Evolutionary conservation across 140 eudicot species (phyloP), one percentile per base, ranked within the genome.

Genomic region (Stevia rebaudiana): DNA sequence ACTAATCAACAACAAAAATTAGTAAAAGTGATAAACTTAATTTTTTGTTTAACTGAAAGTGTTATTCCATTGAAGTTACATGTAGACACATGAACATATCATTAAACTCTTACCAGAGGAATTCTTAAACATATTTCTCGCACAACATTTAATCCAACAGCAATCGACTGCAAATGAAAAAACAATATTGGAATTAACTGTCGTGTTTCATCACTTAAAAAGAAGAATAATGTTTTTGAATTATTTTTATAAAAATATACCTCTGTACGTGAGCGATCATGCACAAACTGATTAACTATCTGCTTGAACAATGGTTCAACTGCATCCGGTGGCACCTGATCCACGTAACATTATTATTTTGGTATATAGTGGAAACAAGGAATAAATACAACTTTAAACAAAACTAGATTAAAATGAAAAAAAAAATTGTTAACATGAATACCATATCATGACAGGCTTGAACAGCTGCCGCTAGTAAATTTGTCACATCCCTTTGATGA

Each of bases 371-470:
- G 15, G 39, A 48, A 6, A 31, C 15, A 22, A 15, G 8, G 1
- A 41, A 40, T 25, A 28, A 18, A 31, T 4, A 41, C 28, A 9
- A 28, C 9, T 39, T 11, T 6, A 37, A 44, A 13, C 4, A 9
- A 36, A 36, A 37, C 44, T 5, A n/a, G 46, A 2, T 33, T 28
- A 8, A 12, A 48, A 61, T 30, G 17, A 5, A 49, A 31, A 47
- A 51, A 54, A 47, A 50, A 6, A 1, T 52, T 19, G 65, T 19
- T 41, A n/a, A n/a, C n/a, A 47, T 11, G 4, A 12, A 18, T 81
- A 91, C 98, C 98, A 91, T 91, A 74, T 91, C 98, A 78, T 91
- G 98, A 73, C 98, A 91, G 66, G 98, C 91, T 71, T 91, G 98
- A 64, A 91, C 96, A 48, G 95, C 96, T 68, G 98, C 98, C 30